phyloP scores from a whole-genome alignment of 768 basidiomycete genomes.

The Serendipita sp. region DNA sequence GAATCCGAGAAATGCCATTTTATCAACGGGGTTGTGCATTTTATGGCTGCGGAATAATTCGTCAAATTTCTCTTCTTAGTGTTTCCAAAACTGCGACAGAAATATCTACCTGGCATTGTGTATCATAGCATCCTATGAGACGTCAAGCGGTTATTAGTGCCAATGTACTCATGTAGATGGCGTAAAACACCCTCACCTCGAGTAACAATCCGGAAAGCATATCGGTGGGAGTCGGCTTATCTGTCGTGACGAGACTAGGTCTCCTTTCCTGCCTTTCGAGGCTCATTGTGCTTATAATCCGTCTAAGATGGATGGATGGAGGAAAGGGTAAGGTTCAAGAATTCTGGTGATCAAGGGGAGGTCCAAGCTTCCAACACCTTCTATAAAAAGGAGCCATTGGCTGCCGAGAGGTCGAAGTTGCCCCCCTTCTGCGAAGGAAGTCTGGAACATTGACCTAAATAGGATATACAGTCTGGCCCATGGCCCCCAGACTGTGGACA shows the following conservation, averaged over 20 bases:
- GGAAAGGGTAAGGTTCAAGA: too few species aligned
- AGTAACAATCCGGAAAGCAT: slow-evolving; percentile 12
- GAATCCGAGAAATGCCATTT: slow-evolving; percentile 11
- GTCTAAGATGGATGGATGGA: too few species aligned
- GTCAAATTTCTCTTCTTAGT: background rate
- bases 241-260: background rate
- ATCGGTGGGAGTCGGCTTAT: slow-evolving; percentile 4
- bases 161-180: background rate
- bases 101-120: slow-evolving; percentile 11
- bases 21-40: slow-evolving; percentile 9
- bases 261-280: background rate
- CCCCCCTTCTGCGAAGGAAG: too few species aligned
- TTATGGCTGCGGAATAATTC: slow-evolving; percentile 6
- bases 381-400: too few species aligned
- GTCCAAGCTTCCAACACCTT: too few species aligned
- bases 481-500: too few species aligned
- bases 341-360: too few species aligned
- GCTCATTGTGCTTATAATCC: too few species aligned
- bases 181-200: background rate
- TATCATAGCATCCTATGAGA: slow-evolving; percentile 9
- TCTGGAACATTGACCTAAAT: too few species aligned
- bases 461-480: too few species aligned
- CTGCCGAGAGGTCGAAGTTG: too few species aligned
- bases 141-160: background rate
- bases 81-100: background rate